Percentiles rank a stretch among this genome's conserved stretches.
Evolutionary conservation across 1,284 basidiomycete genomes (phyloP).

Genomic region (Farysia itapuensis): DNA sequence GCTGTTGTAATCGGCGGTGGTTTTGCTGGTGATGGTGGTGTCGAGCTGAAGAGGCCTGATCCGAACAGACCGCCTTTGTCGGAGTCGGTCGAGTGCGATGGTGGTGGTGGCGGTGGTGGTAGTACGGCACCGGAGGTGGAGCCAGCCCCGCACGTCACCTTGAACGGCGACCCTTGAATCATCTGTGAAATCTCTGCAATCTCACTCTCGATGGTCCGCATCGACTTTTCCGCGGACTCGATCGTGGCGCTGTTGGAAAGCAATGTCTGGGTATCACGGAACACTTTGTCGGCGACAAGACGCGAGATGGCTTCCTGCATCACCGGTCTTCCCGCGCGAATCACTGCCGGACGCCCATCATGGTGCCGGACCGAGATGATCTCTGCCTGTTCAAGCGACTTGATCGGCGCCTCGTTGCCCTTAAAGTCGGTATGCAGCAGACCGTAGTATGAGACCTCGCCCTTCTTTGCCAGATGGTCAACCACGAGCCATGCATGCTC

Average conservation of each 20-base stretch:
- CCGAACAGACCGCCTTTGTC: constrained; percentile 3
- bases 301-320: constrained; percentile 80
- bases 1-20: constrained; percentile 55
- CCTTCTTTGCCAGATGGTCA: constrained; percentile 70
- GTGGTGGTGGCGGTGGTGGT: neutral
- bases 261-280: constrained; percentile 80
- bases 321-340: constrained; percentile 86
- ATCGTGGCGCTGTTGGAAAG: constrained; percentile 64
- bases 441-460: constrained; percentile 81
- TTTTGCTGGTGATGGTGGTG: neutral
- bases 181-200: constrained; percentile 62
- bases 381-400: constrained; percentile 86
- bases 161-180: constrained; percentile 56
- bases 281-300: constrained; percentile 76
- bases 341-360: constrained; percentile 81
- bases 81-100: neutral
- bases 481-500: constrained; percentile 87
- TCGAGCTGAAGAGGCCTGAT: constrained; percentile 1
- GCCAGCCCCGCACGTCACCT: constrained; percentile 44
- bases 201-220: constrained; percentile 76
- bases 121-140: constrained; percentile 13
- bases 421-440: constrained; percentile 85
- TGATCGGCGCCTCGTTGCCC: constrained; percentile 77
- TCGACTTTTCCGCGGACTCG: constrained; percentile 68
- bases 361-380: constrained; percentile 76